Conservation (phyloP, 129 eudicot species). For the Helianthus annuus region HanXRQr2.0-SUNRISE NC_035445.2:85952889-85953388, state of each 20-base stretch:
- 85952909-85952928: not conserved
- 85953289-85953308: not conserved
- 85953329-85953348: conserved; percentile 86
- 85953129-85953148: conserved; percentile 88
- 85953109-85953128: conserved; percentile 93
- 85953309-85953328: conserved; percentile 39
- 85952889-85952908: conserved; percentile 1
- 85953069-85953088: conserved; percentile 19
- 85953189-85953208: conserved; percentile 79
- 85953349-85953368: conserved; percentile 89
- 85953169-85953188: conserved; percentile 61
- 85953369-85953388: conserved; percentile 78
- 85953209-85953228: conserved; percentile 63
- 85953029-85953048: conserved; percentile 8
- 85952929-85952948: not conserved
- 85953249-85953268: conserved; percentile 8
- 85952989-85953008: conserved; percentile 4
- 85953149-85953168: conserved; percentile 72
- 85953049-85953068: conserved; percentile 22
- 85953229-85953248: not conserved
- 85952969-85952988: no score
- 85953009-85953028: conserved; percentile 14
- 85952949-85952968: not conserved
- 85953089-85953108: conserved; percentile 98
- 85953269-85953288: conserved; percentile 24